These are phyloP conservation scores for Prunus yedoensis DNA, from an alignment of 331 rosid species.

Conservation along the genomic window DNA sequence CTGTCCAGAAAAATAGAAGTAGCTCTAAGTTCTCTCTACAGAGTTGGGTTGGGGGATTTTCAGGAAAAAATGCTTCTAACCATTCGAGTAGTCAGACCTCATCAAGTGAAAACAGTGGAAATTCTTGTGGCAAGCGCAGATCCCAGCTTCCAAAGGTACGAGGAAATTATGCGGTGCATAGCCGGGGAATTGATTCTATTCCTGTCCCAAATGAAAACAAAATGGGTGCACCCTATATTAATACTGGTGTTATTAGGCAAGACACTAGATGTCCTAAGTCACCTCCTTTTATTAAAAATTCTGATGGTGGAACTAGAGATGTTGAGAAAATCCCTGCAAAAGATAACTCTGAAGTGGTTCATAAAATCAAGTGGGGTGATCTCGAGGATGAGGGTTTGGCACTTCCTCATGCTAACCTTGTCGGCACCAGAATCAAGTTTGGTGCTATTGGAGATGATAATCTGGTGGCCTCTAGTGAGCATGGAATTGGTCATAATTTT, in stretches of 20 bases:
- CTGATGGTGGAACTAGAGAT: conserved; percentile 41
- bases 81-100: conserved; percentile 37
- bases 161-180: conserved; percentile 36
- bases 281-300: conserved; percentile 31
- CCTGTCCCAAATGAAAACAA: conserved; percentile 39
- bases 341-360: conserved; percentile 43
- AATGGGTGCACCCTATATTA: conserved; percentile 21
- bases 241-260: conserved; percentile 35
- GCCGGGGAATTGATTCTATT: conserved; percentile 37
- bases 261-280: conserved; percentile 37
- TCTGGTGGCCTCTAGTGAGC: conserved; percentile 47
- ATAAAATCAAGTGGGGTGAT: conserved; percentile 64
- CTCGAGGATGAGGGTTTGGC: conserved; percentile 50
- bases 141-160: conserved; percentile 44
- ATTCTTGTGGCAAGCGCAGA: conserved; percentile 42
- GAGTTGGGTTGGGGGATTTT: conserved; percentile 79
- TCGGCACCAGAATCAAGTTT: conserved; percentile 79
- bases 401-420: conserved; percentile 45
- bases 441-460: conserved; percentile 84
- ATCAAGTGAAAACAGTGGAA: conserved; percentile 32
- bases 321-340: conserved; percentile 35
- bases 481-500: conserved; percentile 35
- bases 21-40: conserved; percentile 80
- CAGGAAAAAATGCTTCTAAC: conserved; percentile 58
- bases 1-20: conserved; percentile 78